Evolutionary conservation across 495 filamentous ascomycete species (phyloP).

Genomic region (Tuber brumale): DNA sequence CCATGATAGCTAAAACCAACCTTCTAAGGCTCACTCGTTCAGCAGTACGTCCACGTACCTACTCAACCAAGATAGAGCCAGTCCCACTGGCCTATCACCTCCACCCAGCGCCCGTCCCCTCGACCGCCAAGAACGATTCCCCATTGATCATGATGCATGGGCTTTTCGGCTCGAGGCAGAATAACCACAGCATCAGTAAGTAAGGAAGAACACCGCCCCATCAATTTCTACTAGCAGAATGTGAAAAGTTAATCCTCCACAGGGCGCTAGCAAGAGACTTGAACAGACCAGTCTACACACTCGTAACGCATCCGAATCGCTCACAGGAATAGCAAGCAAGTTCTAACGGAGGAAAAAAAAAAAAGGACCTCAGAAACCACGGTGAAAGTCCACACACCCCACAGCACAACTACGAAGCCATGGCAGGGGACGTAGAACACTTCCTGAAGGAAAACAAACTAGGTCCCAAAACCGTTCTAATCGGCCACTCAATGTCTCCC

Average conservation of each 20-base stretch:
- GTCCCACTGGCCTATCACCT: slow-evolving; percentile 55
- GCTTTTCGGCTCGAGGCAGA: slow-evolving; percentile 92
- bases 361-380: slow-evolving; percentile 87
- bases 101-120: slow-evolving; percentile 47
- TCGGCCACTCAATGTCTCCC: slow-evolving; percentile 89
- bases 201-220: slow-evolving; percentile 48
- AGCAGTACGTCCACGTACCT: slow-evolving; percentile 5
- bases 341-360: background rate
- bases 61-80: slow-evolving; percentile 30
- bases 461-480: slow-evolving; percentile 58
- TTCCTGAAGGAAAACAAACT: slow-evolving; percentile 74
- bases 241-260: slow-evolving; percentile 35
- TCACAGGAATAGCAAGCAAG: background rate
- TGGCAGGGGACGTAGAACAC: slow-evolving; percentile 77
- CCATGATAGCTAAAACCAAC: background rate
- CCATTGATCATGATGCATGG: slow-evolving; percentile 90
- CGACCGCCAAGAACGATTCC: slow-evolving; percentile 43
- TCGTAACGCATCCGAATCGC: slow-evolving; percentile 53
- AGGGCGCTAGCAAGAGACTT: slow-evolving; percentile 79
- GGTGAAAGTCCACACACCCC: slow-evolving; percentile 75
- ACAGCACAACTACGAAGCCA: slow-evolving; percentile 72
- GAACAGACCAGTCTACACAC: slow-evolving; percentile 69
- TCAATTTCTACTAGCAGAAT: slow-evolving; percentile 8
- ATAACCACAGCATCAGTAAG: slow-evolving; percentile 95
- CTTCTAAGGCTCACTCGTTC: background rate